Percentiles rank a stretch among this genome's conserved stretches.
phyloP scores from a whole-genome alignment of 2,329 filamentous ascomycete species.

The Rhynchosporium agropyri region DNA sequence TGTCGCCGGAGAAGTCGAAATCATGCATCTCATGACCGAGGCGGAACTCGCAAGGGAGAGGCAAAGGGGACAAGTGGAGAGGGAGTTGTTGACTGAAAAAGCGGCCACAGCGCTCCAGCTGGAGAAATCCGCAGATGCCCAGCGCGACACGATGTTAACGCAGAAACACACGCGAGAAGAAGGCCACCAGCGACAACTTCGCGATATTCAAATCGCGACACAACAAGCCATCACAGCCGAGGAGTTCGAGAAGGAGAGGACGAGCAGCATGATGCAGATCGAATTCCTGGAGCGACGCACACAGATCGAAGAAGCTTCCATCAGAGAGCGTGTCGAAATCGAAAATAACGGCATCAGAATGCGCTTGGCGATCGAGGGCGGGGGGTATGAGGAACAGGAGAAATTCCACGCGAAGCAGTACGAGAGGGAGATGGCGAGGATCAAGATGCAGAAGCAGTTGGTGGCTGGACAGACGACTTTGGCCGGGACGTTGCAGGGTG shows the following conservation, averaged over 20 bases:
- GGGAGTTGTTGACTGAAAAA: slow-evolving; percentile 15
- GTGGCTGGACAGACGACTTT: slow-evolving; percentile 19
- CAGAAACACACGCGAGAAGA: slow-evolving; percentile 16
- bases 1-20: slow-evolving; percentile 20
- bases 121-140: slow-evolving; percentile 11
- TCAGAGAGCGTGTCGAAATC: neutral
- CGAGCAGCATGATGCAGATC: slow-evolving; percentile 22
- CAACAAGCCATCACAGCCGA: slow-evolving; percentile 21
- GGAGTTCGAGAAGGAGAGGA: slow-evolving; percentile 16
- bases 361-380: slow-evolving; percentile 15
- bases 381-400: slow-evolving; percentile 1
- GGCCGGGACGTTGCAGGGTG: slow-evolving; percentile 13
- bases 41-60: slow-evolving; percentile 19
- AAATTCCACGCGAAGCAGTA: slow-evolving; percentile 27
- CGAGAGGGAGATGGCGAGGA: slow-evolving; percentile 27
- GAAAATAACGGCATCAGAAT: slow-evolving; percentile 36
- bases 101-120: slow-evolving; percentile 22
- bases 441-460: slow-evolving; percentile 27
- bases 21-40: slow-evolving; percentile 19
- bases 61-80: slow-evolving; percentile 17
- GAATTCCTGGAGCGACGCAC: slow-evolving; percentile 16
- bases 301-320: slow-evolving; percentile 6
- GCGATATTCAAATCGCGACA: slow-evolving; percentile 18
- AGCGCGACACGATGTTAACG: slow-evolving; percentile 3
- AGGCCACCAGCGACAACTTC: slow-evolving; percentile 12